Base-by-base conservation (phyloP, 1,139 yeast species). In the Wickerhamiella pararugosa region DNA sequence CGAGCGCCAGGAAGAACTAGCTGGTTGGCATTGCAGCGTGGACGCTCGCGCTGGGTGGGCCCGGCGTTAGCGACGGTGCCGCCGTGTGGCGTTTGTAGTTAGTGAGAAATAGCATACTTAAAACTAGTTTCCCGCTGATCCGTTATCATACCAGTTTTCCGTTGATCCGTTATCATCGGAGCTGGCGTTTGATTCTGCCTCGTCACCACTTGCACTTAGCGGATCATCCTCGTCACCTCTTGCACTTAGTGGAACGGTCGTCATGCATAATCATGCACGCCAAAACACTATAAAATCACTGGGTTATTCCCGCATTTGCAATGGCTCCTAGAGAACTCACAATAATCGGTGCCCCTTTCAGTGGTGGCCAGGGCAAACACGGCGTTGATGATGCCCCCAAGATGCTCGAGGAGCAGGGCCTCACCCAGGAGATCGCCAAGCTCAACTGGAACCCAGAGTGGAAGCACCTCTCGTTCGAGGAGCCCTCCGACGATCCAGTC, bases 361-460 rank as follows among this genome's bases (percentile, higher is more conserved):
- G 87, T 32, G 97, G 96, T n/a, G 98, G 98, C 46, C 98, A 87
- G 62, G 92, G 87, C 42, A 81, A 82, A 55, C 74, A 79, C 31
- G 98, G 98, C 44, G 96, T 87, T 34, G 97, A 87, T 56, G 72
- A 76, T 45, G 98, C 96, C 28, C 97, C 98, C n/a, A 73, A 77
- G 48, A 79, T 74, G 58, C 68, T 87, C 49, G 61, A 84, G 43
- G 71, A 78, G 49, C 74, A 76, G 45, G 95, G 95, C 4, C 69
- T 87, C 45, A 66, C 73, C 47, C 53, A 69, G 32, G 81, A 79
- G 53, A 59, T 87, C 45, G 63, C 72, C 49, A 62, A 65, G 3
- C 67, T 86, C 43, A 94, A 92, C 21, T 87, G 95, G 95, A 61
- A 66, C 25, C 70, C 77, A 10, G 54, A 62, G 5, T 59, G 80